Evolutionary conservation across 768 basidiomycete species (phyloP).

Genomic region (Suillus ampliporus): DNA sequence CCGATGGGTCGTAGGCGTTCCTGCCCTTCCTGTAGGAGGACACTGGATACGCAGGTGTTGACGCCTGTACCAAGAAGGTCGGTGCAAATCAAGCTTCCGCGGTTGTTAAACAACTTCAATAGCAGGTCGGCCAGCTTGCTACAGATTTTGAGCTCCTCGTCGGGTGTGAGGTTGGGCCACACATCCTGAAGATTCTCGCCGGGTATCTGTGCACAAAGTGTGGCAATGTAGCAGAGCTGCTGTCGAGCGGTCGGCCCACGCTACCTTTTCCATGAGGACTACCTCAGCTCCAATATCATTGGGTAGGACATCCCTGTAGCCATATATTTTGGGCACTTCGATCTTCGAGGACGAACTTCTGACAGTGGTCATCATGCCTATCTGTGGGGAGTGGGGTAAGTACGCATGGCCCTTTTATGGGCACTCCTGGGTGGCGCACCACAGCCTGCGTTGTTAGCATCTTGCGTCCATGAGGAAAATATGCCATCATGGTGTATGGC

Average conservation of each 20-base stretch:
- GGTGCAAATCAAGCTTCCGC: conserved; percentile 25
- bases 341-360: conserved; percentile 21
- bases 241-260: conserved; percentile 2
- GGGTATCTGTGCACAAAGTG: conserved; percentile 23
- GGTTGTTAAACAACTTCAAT: conserved; percentile 36
- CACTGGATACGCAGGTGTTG: conserved; percentile 21
- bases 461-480: conserved; percentile 36
- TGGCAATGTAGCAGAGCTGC: conserved; percentile 11
- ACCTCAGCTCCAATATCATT: conserved; percentile 38
- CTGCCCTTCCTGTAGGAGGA: conserved; percentile 13
- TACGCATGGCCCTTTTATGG: not conserved
- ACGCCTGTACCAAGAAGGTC: conserved; percentile 37
- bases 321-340: conserved; percentile 36
- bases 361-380: conserved; percentile 36
- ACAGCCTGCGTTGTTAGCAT: conserved; percentile 35
- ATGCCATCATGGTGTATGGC: conserved; percentile 34
- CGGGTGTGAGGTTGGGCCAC: conserved; percentile 28
- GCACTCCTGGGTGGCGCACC: conserved; percentile 21
- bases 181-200: conserved; percentile 32
- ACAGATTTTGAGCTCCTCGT: conserved; percentile 29
- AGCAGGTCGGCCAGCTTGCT: conserved; percentile 32
- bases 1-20: conserved; percentile 2
- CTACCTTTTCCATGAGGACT: conserved; percentile 38
- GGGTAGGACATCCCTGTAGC: conserved; percentile 30
- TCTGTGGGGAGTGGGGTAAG: conserved; percentile 21